Base-by-base conservation (phyloP, 768 basidiomycete species). In the Tremella mesenterica region DNA sequence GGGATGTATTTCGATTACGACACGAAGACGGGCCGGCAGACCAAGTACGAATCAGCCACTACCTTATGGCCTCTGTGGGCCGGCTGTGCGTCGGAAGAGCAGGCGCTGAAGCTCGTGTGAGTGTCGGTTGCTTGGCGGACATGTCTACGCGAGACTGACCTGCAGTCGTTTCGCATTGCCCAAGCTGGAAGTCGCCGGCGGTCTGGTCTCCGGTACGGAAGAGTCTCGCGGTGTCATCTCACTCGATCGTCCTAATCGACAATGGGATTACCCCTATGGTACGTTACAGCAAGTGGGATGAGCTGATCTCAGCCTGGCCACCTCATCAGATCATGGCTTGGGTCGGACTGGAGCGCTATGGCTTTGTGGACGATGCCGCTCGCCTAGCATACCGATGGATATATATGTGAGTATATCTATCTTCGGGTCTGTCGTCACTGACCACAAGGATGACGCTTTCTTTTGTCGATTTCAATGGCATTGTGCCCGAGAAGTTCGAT, bases 401-500 rank as follows among this genome's bases (percentile, higher is more conserved):
- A n/a, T 96, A 96, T 77, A 95, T 99, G 92, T 90, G 58, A 56
- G 77, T 72, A 28, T 16, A 16, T 20, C 31, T 27, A 23, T 20
- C 2, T 21, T 14, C 10, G 28, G 41, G 30, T 16, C 43, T 12
- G 18, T 34, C 51, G 54, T 52, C 55, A 43, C n/a, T 34, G 18
- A 28, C 3, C 14, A 9, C 2, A 51, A 70, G 69, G 69, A 73
- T 73, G 72, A 73, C 70, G 14, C 50, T 59, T 3, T 61, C 63
- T 0, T 64, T 63, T 46, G 91, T 95, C 49, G 89, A 93, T 72
- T 96, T 95, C 74, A 97, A 96, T 73, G 93, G 93, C 3, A 89
- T 95, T 30, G 91, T 97, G 1, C 92, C 93, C 0, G 93, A 97
- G 77, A 97, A 97, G 85, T 96, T 97, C 72, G 91, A 99, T 67